Percentiles rank a stretch among this genome's conserved stretches.
phyloP scores from a whole-genome alignment of 345 rosid species.

The Xanthoceras sorbifolium region DNA sequence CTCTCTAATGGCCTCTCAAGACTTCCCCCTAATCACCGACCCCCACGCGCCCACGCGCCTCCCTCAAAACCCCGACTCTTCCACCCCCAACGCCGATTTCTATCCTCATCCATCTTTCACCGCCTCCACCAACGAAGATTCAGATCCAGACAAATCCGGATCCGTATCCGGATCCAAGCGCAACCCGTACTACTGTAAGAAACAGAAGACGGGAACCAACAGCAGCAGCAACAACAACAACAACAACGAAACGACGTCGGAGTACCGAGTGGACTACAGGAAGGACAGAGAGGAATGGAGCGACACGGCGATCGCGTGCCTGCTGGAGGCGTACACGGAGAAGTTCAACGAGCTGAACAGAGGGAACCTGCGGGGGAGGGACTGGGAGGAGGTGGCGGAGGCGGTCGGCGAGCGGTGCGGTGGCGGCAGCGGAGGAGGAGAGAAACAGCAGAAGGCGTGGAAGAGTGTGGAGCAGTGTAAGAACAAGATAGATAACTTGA shows the following conservation, averaged over 20 bases:
- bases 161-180: slow-evolving; percentile 18
- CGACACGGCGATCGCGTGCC: slow-evolving; percentile 46
- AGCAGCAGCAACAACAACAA: neutral
- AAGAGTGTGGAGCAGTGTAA: slow-evolving; percentile 63
- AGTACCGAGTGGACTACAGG: slow-evolving; percentile 44
- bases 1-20: slow-evolving; percentile 23
- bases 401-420: slow-evolving; percentile 37
- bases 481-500: slow-evolving; percentile 54
- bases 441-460: slow-evolving; percentile 26
- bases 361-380: slow-evolving; percentile 52
- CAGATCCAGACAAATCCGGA: slow-evolving; percentile 19
- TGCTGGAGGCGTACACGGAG: slow-evolving; percentile 50
- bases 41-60: slow-evolving; percentile 27
- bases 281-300: slow-evolving; percentile 62
- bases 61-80: slow-evolving; percentile 2
- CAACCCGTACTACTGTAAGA: slow-evolving; percentile 15
- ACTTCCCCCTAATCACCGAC: slow-evolving; percentile 15
- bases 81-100: neutral
- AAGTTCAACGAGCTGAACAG: slow-evolving; percentile 45
- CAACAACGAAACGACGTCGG: slow-evolving; percentile 27
- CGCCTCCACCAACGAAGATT: slow-evolving; percentile 3
- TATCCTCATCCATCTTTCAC: neutral
- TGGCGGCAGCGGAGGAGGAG: slow-evolving; percentile 14
- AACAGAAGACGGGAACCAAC: neutral
- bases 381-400: slow-evolving; percentile 58